phyloP scores from a whole-genome alignment of 2,329 filamentous ascomycete species.

The Ploettnerulaceae sp. region DNA sequence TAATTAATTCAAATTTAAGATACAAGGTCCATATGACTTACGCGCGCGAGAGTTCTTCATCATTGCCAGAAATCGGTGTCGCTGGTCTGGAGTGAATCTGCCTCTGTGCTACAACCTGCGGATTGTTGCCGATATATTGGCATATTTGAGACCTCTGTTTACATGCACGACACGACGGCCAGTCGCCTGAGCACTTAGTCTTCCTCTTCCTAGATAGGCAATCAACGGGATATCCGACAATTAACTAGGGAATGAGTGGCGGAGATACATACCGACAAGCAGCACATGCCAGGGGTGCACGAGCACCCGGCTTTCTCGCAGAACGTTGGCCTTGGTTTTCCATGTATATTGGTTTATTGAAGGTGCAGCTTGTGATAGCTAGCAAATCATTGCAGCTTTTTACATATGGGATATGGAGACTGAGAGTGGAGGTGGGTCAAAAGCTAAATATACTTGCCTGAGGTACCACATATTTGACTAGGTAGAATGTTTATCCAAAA shows the following conservation, averaged over 20 bases:
- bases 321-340: background rate
- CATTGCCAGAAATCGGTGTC: background rate
- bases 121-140: slow-evolving; percentile 3
- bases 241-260: background rate
- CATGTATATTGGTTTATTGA: background rate
- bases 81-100: background rate
- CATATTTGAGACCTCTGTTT: background rate
- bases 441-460: too few relatives aligned
- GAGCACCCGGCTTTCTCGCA: background rate
- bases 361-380: too few relatives aligned
- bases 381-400: too few relatives aligned
- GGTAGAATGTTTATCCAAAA: too few relatives aligned
- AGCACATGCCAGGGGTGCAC: slow-evolving; percentile 1
- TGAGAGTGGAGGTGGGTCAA: too few relatives aligned
- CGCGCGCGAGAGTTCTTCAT: background rate
- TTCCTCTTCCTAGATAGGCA: slow-evolving; percentile 2
- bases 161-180: slow-evolving; percentile 7
- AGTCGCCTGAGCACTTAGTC: slow-evolving; percentile 7
- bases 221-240: slow-evolving; percentile 1
- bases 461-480: too few relatives aligned
- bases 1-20: too few relatives aligned
- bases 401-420: too few relatives aligned
- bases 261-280: background rate
- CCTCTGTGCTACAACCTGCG: slow-evolving; percentile 1
- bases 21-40: background rate